Conservation (phyloP, 257 asterid genomes). For the Pogostemon cablin region DNA sequence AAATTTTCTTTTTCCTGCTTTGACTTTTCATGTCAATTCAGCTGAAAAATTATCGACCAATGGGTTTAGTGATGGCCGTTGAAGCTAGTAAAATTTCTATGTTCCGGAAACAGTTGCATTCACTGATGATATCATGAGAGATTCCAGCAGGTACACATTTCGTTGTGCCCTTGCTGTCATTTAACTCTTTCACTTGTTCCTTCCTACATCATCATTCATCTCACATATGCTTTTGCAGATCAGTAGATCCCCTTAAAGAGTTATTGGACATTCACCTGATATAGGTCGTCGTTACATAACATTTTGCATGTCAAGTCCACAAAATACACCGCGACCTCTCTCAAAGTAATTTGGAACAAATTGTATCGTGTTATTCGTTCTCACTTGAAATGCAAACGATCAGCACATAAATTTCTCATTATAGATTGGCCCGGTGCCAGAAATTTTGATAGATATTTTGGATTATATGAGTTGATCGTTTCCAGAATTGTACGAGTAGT, state of each 20-base stretch:
- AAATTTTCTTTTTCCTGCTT: conserved; percentile 15
- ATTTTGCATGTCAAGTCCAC: conserved; percentile 10
- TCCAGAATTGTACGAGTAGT: neutral
- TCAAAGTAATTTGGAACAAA: conserved; percentile 14
- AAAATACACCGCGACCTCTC: neutral
- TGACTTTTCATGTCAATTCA: conserved; percentile 38
- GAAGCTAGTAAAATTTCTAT: conserved; percentile 59
- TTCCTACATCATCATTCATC: conserved; percentile 19
- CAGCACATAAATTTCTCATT: neutral
- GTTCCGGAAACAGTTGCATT: conserved; percentile 64
- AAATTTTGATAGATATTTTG: conserved; percentile 28
- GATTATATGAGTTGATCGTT: neutral
- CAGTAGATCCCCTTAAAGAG: neutral
- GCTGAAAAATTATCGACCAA: conserved; percentile 66
- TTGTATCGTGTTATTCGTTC: neutral
- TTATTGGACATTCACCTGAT: conserved; percentile 8
- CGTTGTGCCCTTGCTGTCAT: neutral
- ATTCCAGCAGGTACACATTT: conserved; percentile 31
- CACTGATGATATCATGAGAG: conserved; percentile 44
- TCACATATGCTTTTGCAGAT: conserved; percentile 7
- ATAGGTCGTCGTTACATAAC: conserved; percentile 10
- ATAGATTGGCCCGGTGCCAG: conserved; percentile 16
- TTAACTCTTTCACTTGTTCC: neutral
- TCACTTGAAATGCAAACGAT: conserved; percentile 11
- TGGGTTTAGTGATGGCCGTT: conserved; percentile 83